A percentile compares a stretch with the other conserved stretches of the same genome.
Conservation (phyloP, 495 filamentous ascomycete genomes). For the Neurospora discreta region DNA sequence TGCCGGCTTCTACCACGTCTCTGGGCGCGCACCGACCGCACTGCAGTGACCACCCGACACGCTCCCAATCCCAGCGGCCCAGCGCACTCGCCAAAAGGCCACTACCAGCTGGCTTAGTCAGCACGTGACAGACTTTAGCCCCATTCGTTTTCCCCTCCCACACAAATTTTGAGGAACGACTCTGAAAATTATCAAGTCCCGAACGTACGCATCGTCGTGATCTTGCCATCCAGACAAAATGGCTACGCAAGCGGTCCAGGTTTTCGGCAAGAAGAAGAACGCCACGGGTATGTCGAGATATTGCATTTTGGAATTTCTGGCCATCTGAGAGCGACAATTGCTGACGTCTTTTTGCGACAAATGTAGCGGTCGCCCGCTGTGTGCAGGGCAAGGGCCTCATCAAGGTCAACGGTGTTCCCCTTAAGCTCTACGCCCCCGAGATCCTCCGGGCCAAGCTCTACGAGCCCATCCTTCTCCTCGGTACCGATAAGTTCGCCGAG, state of each 20-base stretch:
- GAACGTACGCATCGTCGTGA: conserved; percentile 22
- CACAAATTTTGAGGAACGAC: conserved; percentile 20
- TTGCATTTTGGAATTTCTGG: conserved; percentile 1
- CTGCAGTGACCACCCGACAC: not conserved
- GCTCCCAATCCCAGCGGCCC: not conserved
- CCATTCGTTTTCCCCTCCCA: conserved; percentile 27
- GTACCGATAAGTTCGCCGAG: conserved; percentile 76
- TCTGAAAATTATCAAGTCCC: conserved; percentile 4
- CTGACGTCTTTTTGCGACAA: not conserved
- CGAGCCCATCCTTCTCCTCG: conserved; percentile 94
- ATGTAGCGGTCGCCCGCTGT: conserved; percentile 26
- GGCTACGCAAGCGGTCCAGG: conserved; percentile 27
- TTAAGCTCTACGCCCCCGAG: conserved; percentile 87
- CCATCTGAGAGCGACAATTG: not conserved
- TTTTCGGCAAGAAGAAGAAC: conserved; percentile 34
- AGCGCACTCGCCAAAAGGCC: not conserved
- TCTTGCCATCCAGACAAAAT: conserved; percentile 26
- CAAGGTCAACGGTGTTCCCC: conserved; percentile 96
- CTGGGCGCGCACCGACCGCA: not conserved
- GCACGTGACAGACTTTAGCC: conserved; percentile 25
- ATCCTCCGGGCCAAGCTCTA: conserved; percentile 95
- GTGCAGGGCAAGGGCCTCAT: conserved; percentile 57
- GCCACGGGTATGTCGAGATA: conserved; percentile 22
- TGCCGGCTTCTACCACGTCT: not conserved
- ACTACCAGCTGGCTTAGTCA: not conserved